Conservation (phyloP, 2,329 filamentous ascomycete species). For the Corynespora cassiicola region DNA sequence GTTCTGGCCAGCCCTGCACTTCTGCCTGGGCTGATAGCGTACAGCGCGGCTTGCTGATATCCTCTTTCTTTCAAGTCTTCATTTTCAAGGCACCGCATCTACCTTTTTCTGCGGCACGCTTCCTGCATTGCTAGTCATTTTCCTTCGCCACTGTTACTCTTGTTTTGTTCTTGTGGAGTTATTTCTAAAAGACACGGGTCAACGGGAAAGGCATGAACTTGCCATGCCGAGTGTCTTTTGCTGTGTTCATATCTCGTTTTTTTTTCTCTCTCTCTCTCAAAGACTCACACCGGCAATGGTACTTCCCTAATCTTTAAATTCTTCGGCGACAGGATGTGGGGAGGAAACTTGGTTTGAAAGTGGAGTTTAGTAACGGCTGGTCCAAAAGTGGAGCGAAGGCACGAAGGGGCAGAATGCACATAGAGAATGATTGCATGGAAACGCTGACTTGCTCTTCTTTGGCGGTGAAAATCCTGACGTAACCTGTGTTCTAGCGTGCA, state of each 20-base stretch:
- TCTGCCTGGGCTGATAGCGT: slow-evolving; percentile 36
- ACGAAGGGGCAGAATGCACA: slow-evolving; percentile 20
- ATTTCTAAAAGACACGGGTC: too few species aligned
- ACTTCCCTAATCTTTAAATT: too few species aligned
- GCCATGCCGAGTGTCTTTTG: too few species aligned
- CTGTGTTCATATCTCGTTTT: too few species aligned
- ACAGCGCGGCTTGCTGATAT: slow-evolving; percentile 38
- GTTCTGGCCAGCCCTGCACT: slow-evolving; percentile 10
- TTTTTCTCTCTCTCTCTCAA: too few species aligned
- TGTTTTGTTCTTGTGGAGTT: background rate
- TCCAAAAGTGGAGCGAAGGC: slow-evolving; percentile 18
- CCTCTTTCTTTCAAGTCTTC: slow-evolving; percentile 15
- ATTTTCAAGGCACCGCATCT: slow-evolving; percentile 7
- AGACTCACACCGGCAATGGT: too few species aligned
- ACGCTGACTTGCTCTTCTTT: too few species aligned
- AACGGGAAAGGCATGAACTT: too few species aligned
- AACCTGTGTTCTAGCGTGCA: too few species aligned
- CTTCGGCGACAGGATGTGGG: too few species aligned
- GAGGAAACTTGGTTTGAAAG: too few species aligned
- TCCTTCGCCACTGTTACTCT: slow-evolving; percentile 4
- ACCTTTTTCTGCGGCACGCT: slow-evolving; percentile 2
- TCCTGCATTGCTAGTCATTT: slow-evolving; percentile 11
- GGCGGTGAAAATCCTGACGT: too few species aligned
- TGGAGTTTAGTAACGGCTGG: slow-evolving; percentile 25
- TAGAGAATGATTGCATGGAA: slow-evolving; percentile 18